Evolutionary conservation across 768 basidiomycete species (phyloP).

Genomic region (Botryobasidium botryosum): DNA sequence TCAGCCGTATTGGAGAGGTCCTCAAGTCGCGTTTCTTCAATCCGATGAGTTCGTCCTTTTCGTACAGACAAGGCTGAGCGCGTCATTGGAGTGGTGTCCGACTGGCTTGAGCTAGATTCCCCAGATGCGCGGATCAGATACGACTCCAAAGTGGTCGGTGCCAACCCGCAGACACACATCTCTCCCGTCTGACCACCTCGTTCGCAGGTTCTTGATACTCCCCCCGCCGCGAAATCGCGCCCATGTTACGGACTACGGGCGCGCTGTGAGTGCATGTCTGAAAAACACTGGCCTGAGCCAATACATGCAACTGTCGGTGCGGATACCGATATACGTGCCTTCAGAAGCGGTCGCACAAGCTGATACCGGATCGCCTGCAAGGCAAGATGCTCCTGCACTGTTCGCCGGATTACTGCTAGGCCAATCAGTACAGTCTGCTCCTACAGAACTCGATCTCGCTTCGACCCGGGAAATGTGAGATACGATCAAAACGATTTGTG

Average conservation of each 20-base stretch:
- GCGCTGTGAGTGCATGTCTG: slow-evolving; percentile 68
- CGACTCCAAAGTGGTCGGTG: slow-evolving; percentile 82
- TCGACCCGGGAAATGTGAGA: slow-evolving; percentile 99
- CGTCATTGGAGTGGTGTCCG: slow-evolving; percentile 62
- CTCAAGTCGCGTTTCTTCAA: neutral
- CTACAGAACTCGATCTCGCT: too few species aligned
- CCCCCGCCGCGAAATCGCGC: slow-evolving; percentile 75
- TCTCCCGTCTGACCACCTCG: too few species aligned
- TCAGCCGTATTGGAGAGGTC: slow-evolving; percentile 65
- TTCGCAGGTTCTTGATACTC: slow-evolving; percentile 71
- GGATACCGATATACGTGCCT: slow-evolving; percentile 65
- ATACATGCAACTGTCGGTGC: slow-evolving; percentile 50
- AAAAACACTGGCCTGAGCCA: slow-evolving; percentile 39
- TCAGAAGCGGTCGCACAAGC: too few species aligned
- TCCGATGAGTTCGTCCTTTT: neutral
- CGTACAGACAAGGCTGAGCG: slow-evolving; percentile 52
- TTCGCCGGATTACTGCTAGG: neutral
- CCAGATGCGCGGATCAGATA: slow-evolving; percentile 87
- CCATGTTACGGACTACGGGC: slow-evolving; percentile 82
- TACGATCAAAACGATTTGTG: slow-evolving; percentile 75
- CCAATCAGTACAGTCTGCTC: slow-evolving; percentile 14
- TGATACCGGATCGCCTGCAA: neutral
- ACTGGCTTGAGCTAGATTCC: slow-evolving; percentile 92
- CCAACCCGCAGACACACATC: too few species aligned
- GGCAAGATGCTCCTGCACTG: neutral